A percentile compares a stretch with the other conserved stretches of the same genome.
phyloP scores from a whole-genome alignment of 768 basidiomycete species.

The Boletus insuetus region DNA sequence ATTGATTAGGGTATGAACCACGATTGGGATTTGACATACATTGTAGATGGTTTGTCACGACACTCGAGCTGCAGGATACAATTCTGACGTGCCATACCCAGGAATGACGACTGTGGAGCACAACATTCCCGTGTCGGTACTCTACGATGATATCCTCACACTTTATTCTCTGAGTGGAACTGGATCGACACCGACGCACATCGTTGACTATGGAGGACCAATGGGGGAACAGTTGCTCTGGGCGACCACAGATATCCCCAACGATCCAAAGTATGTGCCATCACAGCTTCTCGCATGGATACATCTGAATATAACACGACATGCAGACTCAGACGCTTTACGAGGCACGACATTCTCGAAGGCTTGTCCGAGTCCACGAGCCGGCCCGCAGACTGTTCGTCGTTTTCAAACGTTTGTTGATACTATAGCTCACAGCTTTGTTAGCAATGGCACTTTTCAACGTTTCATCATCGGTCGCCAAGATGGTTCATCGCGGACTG shows the following conservation, averaged over 20 bases:
- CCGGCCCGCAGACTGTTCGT: slow-evolving; percentile 57
- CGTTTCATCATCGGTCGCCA: slow-evolving; percentile 62
- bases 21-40: slow-evolving; percentile 78
- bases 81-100: slow-evolving; percentile 20
- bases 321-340: slow-evolving; percentile 57
- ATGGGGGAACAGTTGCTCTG: slow-evolving; percentile 68
- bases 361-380: slow-evolving; percentile 56
- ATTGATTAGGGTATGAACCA: slow-evolving; percentile 60
- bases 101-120: slow-evolving; percentile 81
- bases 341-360: slow-evolving; percentile 63
- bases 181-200: slow-evolving; percentile 68
- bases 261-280: slow-evolving; percentile 58
- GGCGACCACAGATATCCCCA: slow-evolving; percentile 62
- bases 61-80: neutral
- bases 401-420: neutral
- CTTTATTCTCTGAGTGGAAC: slow-evolving; percentile 68
- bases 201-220: slow-evolving; percentile 75
- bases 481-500: slow-evolving; percentile 65
- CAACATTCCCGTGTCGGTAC: slow-evolving; percentile 57
- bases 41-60: slow-evolving; percentile 64
- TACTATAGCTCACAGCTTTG: neutral
- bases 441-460: slow-evolving; percentile 66
- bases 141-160: slow-evolving; percentile 66
- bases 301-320: neutral
- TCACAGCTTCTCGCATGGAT: neutral